A percentile compares a stretch with the other conserved stretches of the same genome.
Evolutionary conservation across 1,284 basidiomycete species (phyloP).

Genomic region (Trametes hirsuta): DNA sequence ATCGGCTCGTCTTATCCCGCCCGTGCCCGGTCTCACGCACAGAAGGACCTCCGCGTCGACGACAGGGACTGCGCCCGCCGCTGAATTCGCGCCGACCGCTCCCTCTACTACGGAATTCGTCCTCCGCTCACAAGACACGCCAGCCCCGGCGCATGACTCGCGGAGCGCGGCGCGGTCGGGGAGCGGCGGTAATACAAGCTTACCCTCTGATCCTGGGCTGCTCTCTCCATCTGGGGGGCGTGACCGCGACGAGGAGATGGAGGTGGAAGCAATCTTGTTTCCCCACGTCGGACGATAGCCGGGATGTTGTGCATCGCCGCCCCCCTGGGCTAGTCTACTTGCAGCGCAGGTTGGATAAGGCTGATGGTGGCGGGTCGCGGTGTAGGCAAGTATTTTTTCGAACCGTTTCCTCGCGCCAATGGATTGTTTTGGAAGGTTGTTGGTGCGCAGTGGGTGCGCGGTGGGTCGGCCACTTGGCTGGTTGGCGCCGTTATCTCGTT

Average conservation of each 20-base stretch:
- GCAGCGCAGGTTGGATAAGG: not conserved
- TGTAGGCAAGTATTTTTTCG: too few relatives aligned
- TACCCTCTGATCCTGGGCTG: not conserved
- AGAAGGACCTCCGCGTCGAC: not conserved
- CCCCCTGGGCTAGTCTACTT: not conserved
- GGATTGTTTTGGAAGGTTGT: not conserved
- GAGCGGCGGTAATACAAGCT: not conserved
- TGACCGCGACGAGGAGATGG: slow-evolving; percentile 10
- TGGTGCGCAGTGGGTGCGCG: not conserved
- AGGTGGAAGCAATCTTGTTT: slow-evolving; percentile 13
- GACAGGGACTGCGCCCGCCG: not conserved
- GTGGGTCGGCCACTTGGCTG: not conserved
- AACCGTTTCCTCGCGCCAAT: too few relatives aligned
- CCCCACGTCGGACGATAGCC: not conserved
- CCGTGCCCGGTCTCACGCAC: not conserved
- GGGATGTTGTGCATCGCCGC: not conserved
- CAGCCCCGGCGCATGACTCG: not conserved
- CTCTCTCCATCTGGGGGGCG: not conserved
- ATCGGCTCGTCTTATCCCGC: not conserved
- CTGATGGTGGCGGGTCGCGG: not conserved
- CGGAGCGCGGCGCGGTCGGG: not conserved
- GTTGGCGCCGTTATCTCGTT: not conserved
- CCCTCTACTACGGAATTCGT: not conserved
- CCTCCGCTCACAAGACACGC: slow-evolving; percentile 1
- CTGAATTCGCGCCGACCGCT: not conserved